A percentile compares a stretch with the other conserved stretches of the same genome.
Conservation (phyloP, 2,329 filamentous ascomycete species). For the Alternaria brassicicola region DNA sequence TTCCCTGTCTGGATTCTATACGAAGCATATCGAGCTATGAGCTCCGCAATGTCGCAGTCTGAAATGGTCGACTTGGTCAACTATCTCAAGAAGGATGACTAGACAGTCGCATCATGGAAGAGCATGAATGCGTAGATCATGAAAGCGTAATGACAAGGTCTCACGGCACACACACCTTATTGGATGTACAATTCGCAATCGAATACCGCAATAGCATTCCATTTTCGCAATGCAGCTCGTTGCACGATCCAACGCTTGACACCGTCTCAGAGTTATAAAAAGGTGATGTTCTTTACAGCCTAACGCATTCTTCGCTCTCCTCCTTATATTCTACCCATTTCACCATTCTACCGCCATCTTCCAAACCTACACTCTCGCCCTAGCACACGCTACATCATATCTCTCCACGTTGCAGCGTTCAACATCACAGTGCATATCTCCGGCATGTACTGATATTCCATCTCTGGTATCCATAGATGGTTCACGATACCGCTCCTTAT, state of each 20-base stretch:
- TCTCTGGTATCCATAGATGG: not conserved
- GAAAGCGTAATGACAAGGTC: not conserved
- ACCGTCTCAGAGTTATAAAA: not conserved
- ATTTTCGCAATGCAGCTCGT: not conserved
- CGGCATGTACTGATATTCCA: not conserved
- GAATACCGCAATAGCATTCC: not conserved
- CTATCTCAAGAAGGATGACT: constrained; percentile 45
- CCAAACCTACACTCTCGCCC: not conserved
- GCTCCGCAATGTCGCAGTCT: constrained; percentile 43
- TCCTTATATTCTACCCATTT: not conserved
- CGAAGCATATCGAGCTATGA: constrained; percentile 57
- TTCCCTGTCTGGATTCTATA: constrained; percentile 64
- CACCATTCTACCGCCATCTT: not conserved
- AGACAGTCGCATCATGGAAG: not conserved
- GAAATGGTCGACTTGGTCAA: constrained; percentile 49
- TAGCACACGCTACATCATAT: not conserved
- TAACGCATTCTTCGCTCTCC: not conserved
- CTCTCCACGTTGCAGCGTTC: not conserved
- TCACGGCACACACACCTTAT: not conserved
- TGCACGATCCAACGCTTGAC: not conserved
- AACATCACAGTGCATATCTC: not conserved
- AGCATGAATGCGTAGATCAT: not conserved
- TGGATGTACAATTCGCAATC: not conserved
- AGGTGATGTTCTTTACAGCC: not conserved
- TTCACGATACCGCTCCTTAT: not conserved